These are phyloP conservation scores for Omphalea diandra DNA, from an alignment of 441 rosid genomes.

Conservation along the genomic window DNA sequence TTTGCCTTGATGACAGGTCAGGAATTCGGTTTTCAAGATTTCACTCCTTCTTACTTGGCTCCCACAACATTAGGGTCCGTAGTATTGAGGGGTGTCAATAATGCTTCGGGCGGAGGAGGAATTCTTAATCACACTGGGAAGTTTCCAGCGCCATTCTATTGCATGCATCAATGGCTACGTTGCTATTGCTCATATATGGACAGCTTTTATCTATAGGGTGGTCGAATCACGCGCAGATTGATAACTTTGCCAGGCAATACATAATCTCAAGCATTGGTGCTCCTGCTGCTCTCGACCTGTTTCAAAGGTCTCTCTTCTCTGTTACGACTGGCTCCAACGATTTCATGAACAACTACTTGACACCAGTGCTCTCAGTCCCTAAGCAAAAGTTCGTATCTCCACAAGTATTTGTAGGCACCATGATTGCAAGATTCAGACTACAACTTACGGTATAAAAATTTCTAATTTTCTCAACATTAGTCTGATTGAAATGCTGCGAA, in stretches of 20 bases:
- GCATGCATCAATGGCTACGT: too few relatives aligned
- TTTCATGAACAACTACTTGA: constrained; percentile 64
- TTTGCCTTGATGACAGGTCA: too few relatives aligned
- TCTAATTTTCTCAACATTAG: neutral
- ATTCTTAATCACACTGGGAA: constrained; percentile 62
- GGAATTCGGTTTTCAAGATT: constrained; percentile 44
- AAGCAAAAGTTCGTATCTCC: constrained; percentile 42
- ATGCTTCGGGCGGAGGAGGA: constrained; percentile 83
- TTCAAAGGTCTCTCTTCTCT: constrained; percentile 48
- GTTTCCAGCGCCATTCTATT: too few relatives aligned
- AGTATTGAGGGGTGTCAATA: constrained; percentile 60
- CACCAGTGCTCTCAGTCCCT: constrained; percentile 43
- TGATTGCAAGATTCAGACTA: constrained; percentile 49
- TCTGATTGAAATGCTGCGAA: too few relatives aligned
- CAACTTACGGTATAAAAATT: constrained; percentile 45
- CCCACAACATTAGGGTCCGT: constrained; percentile 58
- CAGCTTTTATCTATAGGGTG: too few relatives aligned
- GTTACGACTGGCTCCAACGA: constrained; percentile 73
- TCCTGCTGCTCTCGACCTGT: constrained; percentile 37
- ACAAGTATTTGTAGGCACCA: constrained; percentile 38
- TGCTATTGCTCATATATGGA: too few relatives aligned
- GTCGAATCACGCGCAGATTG: constrained; percentile 66
- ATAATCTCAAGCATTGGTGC: constrained; percentile 49
- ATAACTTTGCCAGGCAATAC: constrained; percentile 64
- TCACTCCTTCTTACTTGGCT: constrained; percentile 70